Base-by-base conservation (phyloP, 176 grass and related monocot genomes). In the Eleusine coracana region DNA sequence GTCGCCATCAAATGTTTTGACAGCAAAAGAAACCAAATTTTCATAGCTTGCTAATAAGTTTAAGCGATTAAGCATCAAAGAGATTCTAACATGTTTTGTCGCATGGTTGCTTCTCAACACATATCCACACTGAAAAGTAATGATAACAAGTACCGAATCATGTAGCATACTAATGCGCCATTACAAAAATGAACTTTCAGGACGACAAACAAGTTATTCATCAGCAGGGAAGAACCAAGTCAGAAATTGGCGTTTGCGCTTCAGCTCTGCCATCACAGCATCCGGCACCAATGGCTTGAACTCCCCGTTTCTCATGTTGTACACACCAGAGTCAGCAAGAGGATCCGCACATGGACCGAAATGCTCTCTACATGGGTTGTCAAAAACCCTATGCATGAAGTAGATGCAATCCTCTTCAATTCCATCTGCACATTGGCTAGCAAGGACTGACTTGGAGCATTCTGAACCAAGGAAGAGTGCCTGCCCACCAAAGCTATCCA, bases 351-450 rank as follows among this genome's bases (percentile, higher is more conserved):
- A 61, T 21, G 73, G 72, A 38, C 72, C 72, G 0, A n/a, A 3
- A 1, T 7, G 3, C 34, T 25, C 3, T 6, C 0, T 7, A 6
- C 10, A 23, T 40, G 73, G 73, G 58, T 38, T 56, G 51, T 56
- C 72, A 12, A 7, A 16, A 62, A 1, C 0, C 27, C 0, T 27
- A 11, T 65, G 15, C 71, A 83, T 27, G 48, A 83, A 83, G 61
- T 83, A 83, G 81, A 83, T 65, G 10, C 61, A 67, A 20, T 83
- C 70, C 45, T 66, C 13, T 40, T 28, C 31, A 83, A 73, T 29
- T 50, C 70, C 71, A 10, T 3, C 70, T 5, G 6, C 1, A 41
- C 38, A 60, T 39, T 75, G 10, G 23, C 71, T 50, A 25, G 59
- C 60, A 18, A 54, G 49, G 18, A 84, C 62, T 16, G 63, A 68